These are phyloP conservation scores for Tolypocladium tundrense DNA, from an alignment of 2,329 filamentous ascomycete genomes.

Conservation along the genomic window DNA sequence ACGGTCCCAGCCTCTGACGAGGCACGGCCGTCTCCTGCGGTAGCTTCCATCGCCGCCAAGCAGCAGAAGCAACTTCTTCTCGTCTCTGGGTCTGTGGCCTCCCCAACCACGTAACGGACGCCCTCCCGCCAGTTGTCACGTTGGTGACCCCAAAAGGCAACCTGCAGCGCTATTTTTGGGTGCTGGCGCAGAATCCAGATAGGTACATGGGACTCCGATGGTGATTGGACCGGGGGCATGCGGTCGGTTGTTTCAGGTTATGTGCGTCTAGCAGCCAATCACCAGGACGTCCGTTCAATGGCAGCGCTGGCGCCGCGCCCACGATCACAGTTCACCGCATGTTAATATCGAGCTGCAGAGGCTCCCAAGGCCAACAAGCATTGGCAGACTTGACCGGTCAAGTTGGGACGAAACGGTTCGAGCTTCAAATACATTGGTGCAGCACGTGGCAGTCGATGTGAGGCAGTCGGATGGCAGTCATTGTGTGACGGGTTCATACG, in stretches of 20 bases:
- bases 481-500: too few species aligned
- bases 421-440: background rate
- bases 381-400: background rate
- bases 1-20: background rate
- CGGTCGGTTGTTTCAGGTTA: constrained; percentile 12
- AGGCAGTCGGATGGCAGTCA: too few species aligned
- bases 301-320: background rate
- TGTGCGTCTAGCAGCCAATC: constrained; percentile 9
- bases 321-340: background rate
- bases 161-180: constrained; percentile 11
- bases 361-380: background rate
- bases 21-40: background rate
- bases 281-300: background rate
- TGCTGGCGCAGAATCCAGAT: background rate
- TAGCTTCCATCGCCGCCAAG: background rate
- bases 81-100: background rate
- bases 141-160: background rate
- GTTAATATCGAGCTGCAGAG: background rate
- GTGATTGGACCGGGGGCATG: constrained; percentile 7
- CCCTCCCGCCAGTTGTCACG: background rate
- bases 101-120: background rate
- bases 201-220: background rate
- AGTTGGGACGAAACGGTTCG: background rate
- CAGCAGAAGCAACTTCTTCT: background rate
- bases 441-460: background rate